Conservation (phyloP, 768 basidiomycete genomes). For the Termitomyces sp. region DNA sequence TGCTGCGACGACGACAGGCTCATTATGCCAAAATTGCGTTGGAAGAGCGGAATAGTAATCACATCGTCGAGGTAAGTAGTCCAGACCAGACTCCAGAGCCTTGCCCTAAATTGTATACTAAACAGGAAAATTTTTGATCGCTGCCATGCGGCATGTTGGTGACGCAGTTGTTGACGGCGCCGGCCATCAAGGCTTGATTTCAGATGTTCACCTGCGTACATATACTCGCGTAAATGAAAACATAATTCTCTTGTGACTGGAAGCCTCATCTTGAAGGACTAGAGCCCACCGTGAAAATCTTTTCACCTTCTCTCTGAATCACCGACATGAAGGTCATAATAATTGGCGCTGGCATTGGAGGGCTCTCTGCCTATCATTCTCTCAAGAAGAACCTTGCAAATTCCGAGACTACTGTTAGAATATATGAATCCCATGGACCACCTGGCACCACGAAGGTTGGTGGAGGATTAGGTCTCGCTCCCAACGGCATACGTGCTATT, state of each 20-base stretch:
- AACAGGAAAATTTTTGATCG: no score
- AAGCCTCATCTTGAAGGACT: no score
- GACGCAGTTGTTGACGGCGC: no score
- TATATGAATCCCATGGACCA: constrained; percentile 30
- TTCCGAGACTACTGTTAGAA: constrained; percentile 15
- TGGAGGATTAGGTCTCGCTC: constrained; percentile 35
- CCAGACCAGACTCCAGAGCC: no score
- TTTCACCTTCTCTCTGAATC: no score
- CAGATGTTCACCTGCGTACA: no score
- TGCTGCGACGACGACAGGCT: background rate
- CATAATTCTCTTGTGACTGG: constrained; percentile 6
- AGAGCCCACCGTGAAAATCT: no score
- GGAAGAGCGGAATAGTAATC: background rate
- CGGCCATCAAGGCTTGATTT: no score
- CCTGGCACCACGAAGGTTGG: constrained; percentile 26
- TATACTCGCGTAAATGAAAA: background rate
- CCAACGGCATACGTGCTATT: constrained; percentile 36
- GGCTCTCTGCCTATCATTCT: constrained; percentile 28
- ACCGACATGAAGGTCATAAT: constrained; percentile 29
- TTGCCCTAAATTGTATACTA: no score
- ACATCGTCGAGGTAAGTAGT: background rate
- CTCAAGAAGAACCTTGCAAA: constrained; percentile 27
- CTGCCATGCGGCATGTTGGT: background rate
- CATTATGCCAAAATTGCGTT: background rate
- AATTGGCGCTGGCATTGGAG: constrained; percentile 32